Conservation (phyloP, 139 green algal species). For the Microglena sp. region DNA sequence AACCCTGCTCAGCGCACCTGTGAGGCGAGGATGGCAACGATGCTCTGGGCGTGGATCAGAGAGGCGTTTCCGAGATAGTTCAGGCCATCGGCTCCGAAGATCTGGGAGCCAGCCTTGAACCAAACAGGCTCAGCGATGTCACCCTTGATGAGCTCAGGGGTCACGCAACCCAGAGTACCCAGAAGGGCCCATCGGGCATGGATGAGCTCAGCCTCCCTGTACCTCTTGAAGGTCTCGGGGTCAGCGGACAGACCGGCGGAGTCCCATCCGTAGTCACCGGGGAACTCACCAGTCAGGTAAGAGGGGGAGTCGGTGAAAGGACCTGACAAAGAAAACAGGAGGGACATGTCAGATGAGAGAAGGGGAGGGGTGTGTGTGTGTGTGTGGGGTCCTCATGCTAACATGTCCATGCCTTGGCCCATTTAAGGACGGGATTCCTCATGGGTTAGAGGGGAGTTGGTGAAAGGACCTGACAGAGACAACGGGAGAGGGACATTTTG, state of each 20-base stretch:
- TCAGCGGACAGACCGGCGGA: constrained; percentile 87
- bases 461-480: constrained; percentile 79
- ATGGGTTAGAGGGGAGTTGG: constrained; percentile 53
- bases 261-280: constrained; percentile 89
- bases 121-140: constrained; percentile 66
- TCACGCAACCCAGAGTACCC: constrained; percentile 75
- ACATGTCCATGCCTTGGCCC: no score
- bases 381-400: no score
- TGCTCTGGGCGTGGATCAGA: constrained; percentile 86
- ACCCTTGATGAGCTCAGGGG: constrained; percentile 31
- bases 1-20: no score
- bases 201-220: constrained; percentile 94
- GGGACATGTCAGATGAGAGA: no score
- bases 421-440: no score
- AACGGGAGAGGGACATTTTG: no score
- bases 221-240: constrained; percentile 62
- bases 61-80: constrained; percentile 64
- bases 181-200: constrained; percentile 68
- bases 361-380: no score
- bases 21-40: constrained; percentile 70
- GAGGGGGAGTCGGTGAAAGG: constrained; percentile 65
- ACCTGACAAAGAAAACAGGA: no score
- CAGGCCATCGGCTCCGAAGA: constrained; percentile 69
- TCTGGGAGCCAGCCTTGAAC: constrained; percentile 87
- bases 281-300: constrained; percentile 80